phyloP scores from a whole-genome alignment of 163 green algal genomes.

The Scenedesmus sp. region DNA sequence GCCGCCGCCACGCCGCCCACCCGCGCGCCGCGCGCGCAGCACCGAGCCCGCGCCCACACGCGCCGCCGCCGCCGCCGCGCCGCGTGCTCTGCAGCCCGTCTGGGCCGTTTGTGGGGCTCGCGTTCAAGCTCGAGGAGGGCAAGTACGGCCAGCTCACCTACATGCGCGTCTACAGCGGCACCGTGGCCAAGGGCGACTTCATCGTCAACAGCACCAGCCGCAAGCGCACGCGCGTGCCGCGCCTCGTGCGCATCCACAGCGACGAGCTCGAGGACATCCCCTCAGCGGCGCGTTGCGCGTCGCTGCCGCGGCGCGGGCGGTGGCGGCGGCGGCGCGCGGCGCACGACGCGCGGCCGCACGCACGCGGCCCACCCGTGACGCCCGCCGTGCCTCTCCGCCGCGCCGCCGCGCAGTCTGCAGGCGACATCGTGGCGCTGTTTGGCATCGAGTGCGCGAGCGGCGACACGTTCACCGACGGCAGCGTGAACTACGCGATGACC shows the following conservation, averaged over 20 bases:
- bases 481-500: constrained; percentile 74
- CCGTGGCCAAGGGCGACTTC: constrained; percentile 84
- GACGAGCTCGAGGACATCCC: constrained; percentile 97
- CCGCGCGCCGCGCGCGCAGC: too few species aligned
- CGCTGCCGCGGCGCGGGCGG: too few species aligned
- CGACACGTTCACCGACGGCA: constrained; percentile 96
- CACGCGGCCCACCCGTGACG: too few species aligned
- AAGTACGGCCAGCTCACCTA: constrained; percentile 99
- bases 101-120: constrained; percentile 90
- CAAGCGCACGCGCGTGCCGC: constrained; percentile 87
- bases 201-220: constrained; percentile 89
- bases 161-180: constrained; percentile 89
- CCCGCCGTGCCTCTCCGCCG: too few species aligned
- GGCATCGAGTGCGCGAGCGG: constrained; percentile 97
- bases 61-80: constrained; percentile 16
- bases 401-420: constrained; percentile 58
- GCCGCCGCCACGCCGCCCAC: too few species aligned
- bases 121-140: constrained; percentile 99
- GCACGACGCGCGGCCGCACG: neutral
- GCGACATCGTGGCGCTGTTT: constrained; percentile 99
- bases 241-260: constrained; percentile 97
- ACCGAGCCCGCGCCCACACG: too few species aligned
- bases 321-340: too few species aligned
- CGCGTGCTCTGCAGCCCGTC: constrained; percentile 45
- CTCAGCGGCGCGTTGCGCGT: neutral